phyloP scores from a whole-genome alignment of 495 filamentous ascomycete species.

The Aspergillus asperescens region DNA sequence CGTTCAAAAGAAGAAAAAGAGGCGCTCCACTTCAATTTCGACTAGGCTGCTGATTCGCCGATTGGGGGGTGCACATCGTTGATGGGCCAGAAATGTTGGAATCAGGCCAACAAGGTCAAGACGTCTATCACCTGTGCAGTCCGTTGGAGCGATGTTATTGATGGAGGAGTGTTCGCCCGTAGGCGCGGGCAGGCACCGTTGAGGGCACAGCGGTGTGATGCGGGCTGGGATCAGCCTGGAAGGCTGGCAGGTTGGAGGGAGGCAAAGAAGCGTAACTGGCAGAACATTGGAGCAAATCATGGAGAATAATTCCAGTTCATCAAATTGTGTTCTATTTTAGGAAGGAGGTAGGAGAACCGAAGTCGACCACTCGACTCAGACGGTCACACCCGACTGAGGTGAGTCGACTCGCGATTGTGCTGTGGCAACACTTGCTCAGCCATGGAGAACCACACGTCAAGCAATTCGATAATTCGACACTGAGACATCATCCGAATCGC shows the following conservation, averaged over 20 bases:
- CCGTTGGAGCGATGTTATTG: constrained; percentile 10
- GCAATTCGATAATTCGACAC: no score
- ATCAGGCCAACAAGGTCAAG: constrained; percentile 12
- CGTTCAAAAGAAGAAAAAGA: constrained; percentile 5
- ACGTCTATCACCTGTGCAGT: constrained; percentile 14
- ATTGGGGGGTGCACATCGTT: constrained; percentile 3
- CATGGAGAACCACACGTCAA: no score
- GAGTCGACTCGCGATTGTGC: no score
- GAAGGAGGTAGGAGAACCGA: constrained; percentile 6
- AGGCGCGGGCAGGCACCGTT: constrained; percentile 12
- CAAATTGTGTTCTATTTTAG: constrained; percentile 14
- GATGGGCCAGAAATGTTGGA: constrained; percentile 20
- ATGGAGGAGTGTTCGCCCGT: constrained; percentile 10
- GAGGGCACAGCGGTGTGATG: not conserved
- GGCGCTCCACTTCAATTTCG: constrained; percentile 14
- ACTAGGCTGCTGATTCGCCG: constrained; percentile 11
- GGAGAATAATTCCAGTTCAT: constrained; percentile 6
- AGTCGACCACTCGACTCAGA: no score
- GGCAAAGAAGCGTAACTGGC: constrained; percentile 8
- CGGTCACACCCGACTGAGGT: no score
- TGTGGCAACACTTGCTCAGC: no score
- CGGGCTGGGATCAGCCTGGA: not conserved
- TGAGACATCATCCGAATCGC: no score
- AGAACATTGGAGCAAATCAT: no score
- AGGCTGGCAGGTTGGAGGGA: not conserved